Evolutionary conservation across 2,329 filamentous ascomycete species (phyloP).

Genomic region (Bipolaris zeicola): DNA sequence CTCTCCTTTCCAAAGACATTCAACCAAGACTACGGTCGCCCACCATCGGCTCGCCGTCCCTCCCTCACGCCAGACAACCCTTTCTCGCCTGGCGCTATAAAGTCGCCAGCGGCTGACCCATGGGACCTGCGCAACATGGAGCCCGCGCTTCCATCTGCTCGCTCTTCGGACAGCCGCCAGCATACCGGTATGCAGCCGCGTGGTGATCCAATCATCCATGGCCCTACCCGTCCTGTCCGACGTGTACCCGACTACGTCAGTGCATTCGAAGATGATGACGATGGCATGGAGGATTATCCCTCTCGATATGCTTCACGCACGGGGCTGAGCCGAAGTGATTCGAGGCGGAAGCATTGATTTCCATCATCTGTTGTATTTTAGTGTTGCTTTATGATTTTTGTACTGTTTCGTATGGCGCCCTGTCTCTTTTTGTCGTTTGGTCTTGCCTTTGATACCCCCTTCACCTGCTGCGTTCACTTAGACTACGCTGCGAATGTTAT

Average conservation of each 20-base stretch:
- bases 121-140: constrained; percentile 35
- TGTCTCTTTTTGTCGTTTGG: background rate
- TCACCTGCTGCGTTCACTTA: background rate
- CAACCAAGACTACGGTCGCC: constrained; percentile 19
- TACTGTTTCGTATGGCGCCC: background rate
- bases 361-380: background rate
- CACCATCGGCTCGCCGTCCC: constrained; percentile 29
- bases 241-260: constrained; percentile 16
- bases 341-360: constrained; percentile 13
- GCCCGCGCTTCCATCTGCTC: constrained; percentile 23
- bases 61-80: constrained; percentile 23
- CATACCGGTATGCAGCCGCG: constrained; percentile 21
- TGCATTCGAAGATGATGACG: constrained; percentile 21
- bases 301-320: constrained; percentile 8
- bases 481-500: background rate
- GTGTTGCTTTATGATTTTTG: background rate
- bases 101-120: constrained; percentile 22
- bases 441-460: background rate
- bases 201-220: constrained; percentile 22
- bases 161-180: constrained; percentile 12
- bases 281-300: constrained; percentile 6
- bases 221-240: constrained; percentile 18
- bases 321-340: constrained; percentile 7
- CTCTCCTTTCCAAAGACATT: constrained; percentile 27
- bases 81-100: background rate